Percentiles rank a stretch among this genome's conserved stretches.
phyloP scores from a whole-genome alignment of 1,284 basidiomycete species.

The Anthracocystis walkeri region DNA sequence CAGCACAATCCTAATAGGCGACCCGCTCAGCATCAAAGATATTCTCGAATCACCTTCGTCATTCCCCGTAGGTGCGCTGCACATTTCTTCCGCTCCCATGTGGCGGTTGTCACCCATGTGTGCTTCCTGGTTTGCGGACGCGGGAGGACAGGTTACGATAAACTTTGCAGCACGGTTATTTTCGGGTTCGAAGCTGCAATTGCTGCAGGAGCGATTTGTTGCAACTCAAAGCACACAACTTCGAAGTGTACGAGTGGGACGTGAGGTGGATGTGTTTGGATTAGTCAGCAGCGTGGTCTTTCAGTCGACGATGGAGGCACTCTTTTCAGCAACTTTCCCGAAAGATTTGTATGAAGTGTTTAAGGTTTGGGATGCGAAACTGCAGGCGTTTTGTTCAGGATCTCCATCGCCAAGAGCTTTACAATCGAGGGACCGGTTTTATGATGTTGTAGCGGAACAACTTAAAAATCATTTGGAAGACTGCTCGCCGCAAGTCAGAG shows the following conservation, averaged over 20 bases:
- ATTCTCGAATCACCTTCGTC: constrained; percentile 8
- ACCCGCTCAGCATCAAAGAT: constrained; percentile 22
- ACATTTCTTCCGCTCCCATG: constrained; percentile 21
- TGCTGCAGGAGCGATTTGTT: constrained; percentile 19
- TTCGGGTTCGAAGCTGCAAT: constrained; percentile 9
- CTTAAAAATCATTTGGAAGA: constrained; percentile 11
- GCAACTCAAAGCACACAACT: not conserved
- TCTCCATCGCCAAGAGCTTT: not conserved
- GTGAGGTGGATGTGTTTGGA: constrained; percentile 1
- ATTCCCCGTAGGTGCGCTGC: constrained; percentile 14
- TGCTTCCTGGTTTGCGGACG: constrained; percentile 16
- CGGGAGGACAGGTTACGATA: constrained; percentile 12
- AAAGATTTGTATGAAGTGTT: constrained; percentile 13
- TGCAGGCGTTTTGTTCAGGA: constrained; percentile 10
- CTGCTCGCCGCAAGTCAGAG: constrained; percentile 20
- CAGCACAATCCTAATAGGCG: constrained; percentile 12
- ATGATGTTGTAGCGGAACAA: constrained; percentile 5
- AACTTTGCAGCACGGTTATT: constrained; percentile 13
- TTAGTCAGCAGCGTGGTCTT: constrained; percentile 7
- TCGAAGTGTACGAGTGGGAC: not conserved
- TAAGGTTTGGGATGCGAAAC: constrained; percentile 15
- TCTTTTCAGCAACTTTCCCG: constrained; percentile 17
- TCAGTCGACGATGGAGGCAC: constrained; percentile 25
- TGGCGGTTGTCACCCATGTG: constrained; percentile 12
- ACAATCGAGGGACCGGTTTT: constrained; percentile 10